Conservation (phyloP, 495 filamentous ascomycete genomes). For the Aspergillus cavernicola region DNA sequence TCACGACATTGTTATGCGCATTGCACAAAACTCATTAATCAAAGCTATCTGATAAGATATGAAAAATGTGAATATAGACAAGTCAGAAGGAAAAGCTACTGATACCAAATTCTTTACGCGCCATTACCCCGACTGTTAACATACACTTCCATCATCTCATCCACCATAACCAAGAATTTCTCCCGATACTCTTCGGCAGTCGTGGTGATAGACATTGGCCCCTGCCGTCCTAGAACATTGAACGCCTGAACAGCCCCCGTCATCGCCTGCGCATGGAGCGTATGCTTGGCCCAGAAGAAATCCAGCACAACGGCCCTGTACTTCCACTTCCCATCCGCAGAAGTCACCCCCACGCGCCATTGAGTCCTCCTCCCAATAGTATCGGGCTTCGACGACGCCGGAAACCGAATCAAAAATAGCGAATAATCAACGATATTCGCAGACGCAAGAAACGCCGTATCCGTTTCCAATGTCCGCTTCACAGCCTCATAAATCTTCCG, state of each 20-base stretch:
- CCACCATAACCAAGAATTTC: slow-evolving; percentile 61
- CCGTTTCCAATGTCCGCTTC: slow-evolving; percentile 44
- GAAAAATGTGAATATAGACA: background rate
- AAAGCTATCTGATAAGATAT: background rate
- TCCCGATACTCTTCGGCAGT: slow-evolving; percentile 60
- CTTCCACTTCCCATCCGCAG: slow-evolving; percentile 58
- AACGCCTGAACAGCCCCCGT: slow-evolving; percentile 58
- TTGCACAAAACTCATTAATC: background rate
- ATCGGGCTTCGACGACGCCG: slow-evolving; percentile 30
- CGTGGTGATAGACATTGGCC: slow-evolving; percentile 69
- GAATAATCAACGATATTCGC: slow-evolving; percentile 68
- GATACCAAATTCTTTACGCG: background rate
- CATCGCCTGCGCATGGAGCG: slow-evolving; percentile 56
- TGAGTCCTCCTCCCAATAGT: slow-evolving; percentile 28
- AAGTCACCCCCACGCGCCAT: slow-evolving; percentile 56
- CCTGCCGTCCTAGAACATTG: slow-evolving; percentile 53
- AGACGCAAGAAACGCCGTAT: slow-evolving; percentile 56
- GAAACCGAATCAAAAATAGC: slow-evolving; percentile 59
- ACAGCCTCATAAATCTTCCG: slow-evolving; percentile 48
- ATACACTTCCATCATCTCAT: slow-evolving; percentile 49
- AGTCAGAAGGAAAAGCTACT: slow-evolving; percentile 1
- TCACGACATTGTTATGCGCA: background rate
- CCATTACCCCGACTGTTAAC: slow-evolving; percentile 1
- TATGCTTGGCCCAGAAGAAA: slow-evolving; percentile 72
- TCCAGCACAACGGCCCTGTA: slow-evolving; percentile 62